Evolutionary conservation across 257 asterid genomes (phyloP), one percentile per base, ranked within the genome.

Genomic region (Craterostigma plantagineum): DNA sequence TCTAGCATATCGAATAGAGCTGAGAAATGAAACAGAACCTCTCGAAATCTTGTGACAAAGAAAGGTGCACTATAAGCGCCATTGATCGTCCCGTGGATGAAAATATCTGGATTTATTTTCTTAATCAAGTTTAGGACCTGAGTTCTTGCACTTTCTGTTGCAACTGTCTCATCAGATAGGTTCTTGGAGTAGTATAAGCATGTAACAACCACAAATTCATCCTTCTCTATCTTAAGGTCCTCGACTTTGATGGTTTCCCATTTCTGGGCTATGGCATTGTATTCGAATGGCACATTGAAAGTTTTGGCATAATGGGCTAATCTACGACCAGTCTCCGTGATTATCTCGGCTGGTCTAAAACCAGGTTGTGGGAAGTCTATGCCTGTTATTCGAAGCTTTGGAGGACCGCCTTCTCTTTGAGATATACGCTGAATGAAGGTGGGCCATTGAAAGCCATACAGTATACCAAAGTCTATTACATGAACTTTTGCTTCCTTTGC

Each of bases 281-380:
- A 79, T 65, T 76, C 81, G 42, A 79, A 79, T 6, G 76, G 79
- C 16, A 79, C 79, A 1, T 66, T 53, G 46, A 76, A 79, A 30
- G 38, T 43, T 37, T 62, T 35, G 7, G 79, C 77, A 42, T 72
- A 76, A 42, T 59, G 69, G 11, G 66, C 68, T 48, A 79, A 59
- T n/a, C 93, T 61, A 5, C 51, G 72, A 1, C 93, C 91, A 0
- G 84, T 68, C 47, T 73, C 85, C 67, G 70, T 74, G 7, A 79
- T 56, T 52, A 61, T 66, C 42, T 73, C 79, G 0, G 91, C 75
- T 0, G 93, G 93, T 11, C 78, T 61, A 55, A 72, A 73, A 12
- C 93, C 93, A 0, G 90, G 72, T 45, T 68, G 79, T 3, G 93
- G 91, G 33, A 79, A 73, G 45, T 79, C 93, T 14, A 79, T 66